Evolutionary conservation across 75 land plant genomes (phyloP).

Genomic region (Chamaecyparis obtusa): DNA sequence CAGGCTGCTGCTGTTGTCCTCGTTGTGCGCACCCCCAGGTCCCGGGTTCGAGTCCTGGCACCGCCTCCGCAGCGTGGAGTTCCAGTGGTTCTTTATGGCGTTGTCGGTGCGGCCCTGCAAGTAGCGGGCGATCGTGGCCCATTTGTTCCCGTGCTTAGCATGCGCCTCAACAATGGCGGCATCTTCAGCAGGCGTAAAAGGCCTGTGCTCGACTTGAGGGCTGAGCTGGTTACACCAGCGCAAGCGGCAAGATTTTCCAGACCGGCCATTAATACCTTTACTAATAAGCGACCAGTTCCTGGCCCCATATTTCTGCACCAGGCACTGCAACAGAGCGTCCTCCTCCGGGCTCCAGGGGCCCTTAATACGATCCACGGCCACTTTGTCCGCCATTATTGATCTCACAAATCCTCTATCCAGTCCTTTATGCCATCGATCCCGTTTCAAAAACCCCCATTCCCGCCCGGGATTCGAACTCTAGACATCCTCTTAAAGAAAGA

Average conservation of each 20-base stretch:
- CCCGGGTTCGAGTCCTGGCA: background rate
- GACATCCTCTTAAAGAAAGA: background rate
- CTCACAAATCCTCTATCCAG: background rate
- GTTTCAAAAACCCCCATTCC: background rate
- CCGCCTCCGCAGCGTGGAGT: constrained; percentile 51
- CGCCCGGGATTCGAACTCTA: background rate
- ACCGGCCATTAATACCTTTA: constrained; percentile 35
- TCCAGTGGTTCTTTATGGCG: constrained; percentile 66
- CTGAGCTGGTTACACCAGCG: constrained; percentile 61
- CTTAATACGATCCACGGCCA: constrained; percentile 25
- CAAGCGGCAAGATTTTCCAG: constrained; percentile 49
- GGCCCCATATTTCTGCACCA: constrained; percentile 57
- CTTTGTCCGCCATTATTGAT: background rate
- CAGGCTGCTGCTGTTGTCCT: background rate
- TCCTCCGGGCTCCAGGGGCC: constrained; percentile 74
- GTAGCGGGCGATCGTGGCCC: constrained; percentile 50
- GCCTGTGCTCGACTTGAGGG: constrained; percentile 45
- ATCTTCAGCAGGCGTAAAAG: constrained; percentile 46
- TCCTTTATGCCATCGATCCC: background rate
- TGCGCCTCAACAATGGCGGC: constrained; percentile 35
- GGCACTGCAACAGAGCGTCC: constrained; percentile 35
- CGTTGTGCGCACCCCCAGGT: background rate
- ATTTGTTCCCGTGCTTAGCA: constrained; percentile 35
- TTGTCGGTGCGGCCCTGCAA: constrained; percentile 65
- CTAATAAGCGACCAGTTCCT: constrained; percentile 62